Conservation (phyloP, 306 rosid genomes). For the Potentilla sterilis region DNA sequence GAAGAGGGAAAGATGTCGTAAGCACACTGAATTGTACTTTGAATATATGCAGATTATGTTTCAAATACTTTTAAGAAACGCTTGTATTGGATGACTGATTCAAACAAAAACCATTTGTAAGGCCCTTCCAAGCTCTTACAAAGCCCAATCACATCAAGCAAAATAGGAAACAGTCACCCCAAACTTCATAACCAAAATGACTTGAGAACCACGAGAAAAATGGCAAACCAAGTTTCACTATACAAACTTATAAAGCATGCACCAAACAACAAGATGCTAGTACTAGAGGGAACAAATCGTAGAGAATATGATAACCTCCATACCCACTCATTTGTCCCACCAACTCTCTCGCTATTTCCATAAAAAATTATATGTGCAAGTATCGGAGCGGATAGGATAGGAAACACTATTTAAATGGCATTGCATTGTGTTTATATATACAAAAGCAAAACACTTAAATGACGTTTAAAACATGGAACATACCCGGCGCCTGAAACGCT, state of each 20-base stretch:
- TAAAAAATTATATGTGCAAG: background rate
- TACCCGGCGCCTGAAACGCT: slow-evolving; percentile 95
- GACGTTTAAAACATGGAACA: background rate
- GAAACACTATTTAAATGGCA: too few species aligned
- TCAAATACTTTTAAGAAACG: background rate
- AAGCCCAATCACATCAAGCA: background rate
- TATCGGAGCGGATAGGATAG: too few species aligned
- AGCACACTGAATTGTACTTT: background rate
- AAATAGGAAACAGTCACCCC: background rate
- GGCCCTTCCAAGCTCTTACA: background rate
- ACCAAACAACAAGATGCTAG: background rate
- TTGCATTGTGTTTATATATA: background rate
- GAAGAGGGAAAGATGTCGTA: background rate
- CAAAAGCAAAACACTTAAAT: background rate
- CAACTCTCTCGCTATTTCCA: background rate
- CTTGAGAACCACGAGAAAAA: background rate
- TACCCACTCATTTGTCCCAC: background rate
- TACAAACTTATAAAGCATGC: background rate
- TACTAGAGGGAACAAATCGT: background rate
- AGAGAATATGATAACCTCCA: background rate
- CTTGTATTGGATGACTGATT: background rate
- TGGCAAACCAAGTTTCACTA: background rate
- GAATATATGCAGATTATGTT: background rate
- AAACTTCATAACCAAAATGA: background rate
- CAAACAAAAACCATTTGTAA: background rate